Evolutionary conservation across 1,139 yeast genomes (phyloP).

Genomic region (Neolecta irregularis): DNA sequence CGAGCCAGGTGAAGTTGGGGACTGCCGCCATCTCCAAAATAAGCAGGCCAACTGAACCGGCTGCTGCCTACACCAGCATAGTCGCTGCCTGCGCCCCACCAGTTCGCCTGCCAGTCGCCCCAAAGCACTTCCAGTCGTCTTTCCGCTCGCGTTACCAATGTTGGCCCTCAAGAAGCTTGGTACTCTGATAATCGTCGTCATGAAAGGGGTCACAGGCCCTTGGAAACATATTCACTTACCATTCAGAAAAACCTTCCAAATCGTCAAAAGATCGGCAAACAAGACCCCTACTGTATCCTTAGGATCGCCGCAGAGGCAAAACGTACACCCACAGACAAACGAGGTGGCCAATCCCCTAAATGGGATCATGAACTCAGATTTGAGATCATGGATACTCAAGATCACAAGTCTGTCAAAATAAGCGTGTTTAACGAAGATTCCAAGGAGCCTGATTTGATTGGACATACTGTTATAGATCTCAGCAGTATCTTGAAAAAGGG

Average conservation of each 20-base stretch:
- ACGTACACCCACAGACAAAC: constrained; percentile 51
- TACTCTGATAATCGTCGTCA: constrained; percentile 7
- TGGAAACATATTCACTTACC: no score
- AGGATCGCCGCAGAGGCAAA: constrained; percentile 70
- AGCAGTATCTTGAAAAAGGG: constrained; percentile 43
- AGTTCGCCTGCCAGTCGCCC: no score
- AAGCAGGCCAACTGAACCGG: no score
- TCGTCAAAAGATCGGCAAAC: constrained; percentile 68
- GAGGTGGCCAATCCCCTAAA: constrained; percentile 85
- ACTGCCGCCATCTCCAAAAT: no score
- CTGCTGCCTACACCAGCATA: no score
- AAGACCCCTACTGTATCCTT: constrained; percentile 70
- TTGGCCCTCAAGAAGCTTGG: no score
- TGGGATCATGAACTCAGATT: constrained; percentile 32
- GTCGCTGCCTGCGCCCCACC: no score
- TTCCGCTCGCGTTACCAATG: no score
- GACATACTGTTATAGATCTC: constrained; percentile 66
- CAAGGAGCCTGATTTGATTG: constrained; percentile 71
- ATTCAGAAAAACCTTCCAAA: constrained; percentile 64
- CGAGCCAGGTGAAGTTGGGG: no score
- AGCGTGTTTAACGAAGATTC: constrained; percentile 71
- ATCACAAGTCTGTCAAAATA: no score
- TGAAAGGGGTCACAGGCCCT: no score
- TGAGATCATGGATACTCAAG: constrained; percentile 21
- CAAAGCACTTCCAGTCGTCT: no score